Conservation (phyloP, 768 basidiomycete genomes). For the Agaricus bisporus region DNA sequence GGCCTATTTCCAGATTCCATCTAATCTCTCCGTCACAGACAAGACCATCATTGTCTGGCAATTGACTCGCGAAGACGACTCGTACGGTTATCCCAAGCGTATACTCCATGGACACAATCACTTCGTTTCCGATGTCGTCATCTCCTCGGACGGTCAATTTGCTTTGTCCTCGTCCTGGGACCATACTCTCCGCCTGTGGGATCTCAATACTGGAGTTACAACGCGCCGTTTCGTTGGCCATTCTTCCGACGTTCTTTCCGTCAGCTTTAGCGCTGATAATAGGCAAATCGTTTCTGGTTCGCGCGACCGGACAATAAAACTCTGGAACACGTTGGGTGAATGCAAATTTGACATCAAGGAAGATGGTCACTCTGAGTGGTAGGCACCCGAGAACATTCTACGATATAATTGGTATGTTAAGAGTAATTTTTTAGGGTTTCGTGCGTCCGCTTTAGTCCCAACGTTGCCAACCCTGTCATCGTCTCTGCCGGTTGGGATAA, state of each 20-base stretch:
- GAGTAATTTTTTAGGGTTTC: constrained; percentile 66
- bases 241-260: constrained; percentile 95
- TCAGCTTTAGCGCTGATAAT: constrained; percentile 99
- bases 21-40: constrained; percentile 51
- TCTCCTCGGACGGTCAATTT: constrained; percentile 99
- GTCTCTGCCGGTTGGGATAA: constrained; percentile 99
- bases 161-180: constrained; percentile 99
- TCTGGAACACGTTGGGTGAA: constrained; percentile 99
- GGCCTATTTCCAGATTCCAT: constrained; percentile 18
- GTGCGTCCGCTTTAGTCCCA: constrained; percentile 98
- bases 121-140: constrained; percentile 98
- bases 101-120: constrained; percentile 99
- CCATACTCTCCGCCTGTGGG: constrained; percentile 99
- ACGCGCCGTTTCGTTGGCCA: constrained; percentile 98
- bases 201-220: constrained; percentile 94
- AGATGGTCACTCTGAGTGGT: constrained; percentile 97
- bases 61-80: constrained; percentile 86
- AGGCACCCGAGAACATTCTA: constrained; percentile 18
- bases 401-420: constrained; percentile 5
- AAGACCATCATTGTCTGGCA: constrained; percentile 99
- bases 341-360: constrained; percentile 99
- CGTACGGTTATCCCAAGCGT: constrained; percentile 95
- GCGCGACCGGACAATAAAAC: constrained; percentile 95
- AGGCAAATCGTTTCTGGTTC: constrained; percentile 98
- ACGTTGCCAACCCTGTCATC: constrained; percentile 95